phyloP scores from a whole-genome alignment of 1,139 yeast genomes.

The Suhomyces yuchorum region DNA sequence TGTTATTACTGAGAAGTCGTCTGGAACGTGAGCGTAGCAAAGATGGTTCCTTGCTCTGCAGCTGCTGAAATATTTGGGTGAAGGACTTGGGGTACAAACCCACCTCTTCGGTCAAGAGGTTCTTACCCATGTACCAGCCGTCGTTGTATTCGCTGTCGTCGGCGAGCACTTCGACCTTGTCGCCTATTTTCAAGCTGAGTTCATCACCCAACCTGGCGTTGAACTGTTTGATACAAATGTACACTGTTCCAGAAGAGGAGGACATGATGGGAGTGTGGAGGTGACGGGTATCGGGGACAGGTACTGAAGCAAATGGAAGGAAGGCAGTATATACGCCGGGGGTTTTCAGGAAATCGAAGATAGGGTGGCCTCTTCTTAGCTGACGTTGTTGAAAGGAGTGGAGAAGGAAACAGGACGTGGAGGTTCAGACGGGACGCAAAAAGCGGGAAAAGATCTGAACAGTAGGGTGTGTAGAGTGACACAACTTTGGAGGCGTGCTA shows the following conservation, averaged over 20 bases:
- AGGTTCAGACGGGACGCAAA: background rate
- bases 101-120: conserved; percentile 65
- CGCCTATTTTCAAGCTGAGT: conserved; percentile 76
- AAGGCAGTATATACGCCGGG: background rate
- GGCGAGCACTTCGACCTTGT: conserved; percentile 82
- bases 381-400: background rate
- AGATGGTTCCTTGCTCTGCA: conserved; percentile 21
- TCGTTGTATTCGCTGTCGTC: conserved; percentile 94
- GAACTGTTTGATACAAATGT: conserved; percentile 79
- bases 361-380: background rate
- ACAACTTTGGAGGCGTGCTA: background rate
- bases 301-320: background rate
- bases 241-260: conserved; percentile 26
- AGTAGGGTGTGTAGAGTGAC: background rate
- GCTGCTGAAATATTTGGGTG: conserved; percentile 49
- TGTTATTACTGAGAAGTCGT: conserved; percentile 32
- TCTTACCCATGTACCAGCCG: conserved; percentile 96
- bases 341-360: background rate
- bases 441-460: background rate
- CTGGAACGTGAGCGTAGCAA: conserved; percentile 63
- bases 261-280: conserved; percentile 6
- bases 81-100: conserved; percentile 91
- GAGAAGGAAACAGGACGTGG: background rate
- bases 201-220: conserved; percentile 89
- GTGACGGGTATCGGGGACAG: background rate